Base-by-base conservation (phyloP, 805 yeast genomes). In the Wickerhamomyces silvicola region DNA sequence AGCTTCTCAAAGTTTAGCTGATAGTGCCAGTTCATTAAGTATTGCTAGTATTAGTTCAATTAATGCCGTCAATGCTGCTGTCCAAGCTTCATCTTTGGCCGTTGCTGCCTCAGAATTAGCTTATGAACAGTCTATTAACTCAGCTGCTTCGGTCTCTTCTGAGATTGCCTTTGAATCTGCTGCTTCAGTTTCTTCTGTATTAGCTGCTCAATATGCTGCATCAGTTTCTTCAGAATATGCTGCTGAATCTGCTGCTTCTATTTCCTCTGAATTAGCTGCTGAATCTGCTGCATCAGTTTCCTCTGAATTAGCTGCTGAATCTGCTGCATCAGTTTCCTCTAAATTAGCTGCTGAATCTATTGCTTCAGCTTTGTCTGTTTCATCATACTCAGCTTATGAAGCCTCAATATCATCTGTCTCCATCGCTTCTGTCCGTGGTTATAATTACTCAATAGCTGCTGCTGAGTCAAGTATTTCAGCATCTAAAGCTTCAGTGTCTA, bases 281-380 rank as follows among this genome's bases (percentile, higher is more conserved):
- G 45, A 41, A 14, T 36, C 35, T 44, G 29, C 44, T 17, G 44
- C 45, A 8, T 40, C 50, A 12, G 42, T 57, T 25, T 30, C 40
- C 10, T 45, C 43, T 33, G 56, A 59, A 30, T 36, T 52, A n/a
- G 63, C 66, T 15, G 46, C 60, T 26, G 61, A 68, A 30, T 52
- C 59, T 21, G 50, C 48, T 36, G 44, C 46, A 30, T 31, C 38
- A 30, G 39, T 42, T 40, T 45, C 52, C 22, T 36, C 46, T 27
- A 22, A 21, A 7, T 31, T 48, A 15, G 26, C 40, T 11, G 27
- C 35, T 8, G 22, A 22, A 31, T 30, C 45, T 13, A 28, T 46
- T 12, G 28, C 42, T 11, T 26, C 38, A 6, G 25, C 48, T 10
- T 24, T 45, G 22, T 36, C 50, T 13, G 19, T 43, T 18, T 29